Evolutionary conservation across 768 basidiomycete genomes (phyloP).

Genomic region (Dioszegia crocea): DNA sequence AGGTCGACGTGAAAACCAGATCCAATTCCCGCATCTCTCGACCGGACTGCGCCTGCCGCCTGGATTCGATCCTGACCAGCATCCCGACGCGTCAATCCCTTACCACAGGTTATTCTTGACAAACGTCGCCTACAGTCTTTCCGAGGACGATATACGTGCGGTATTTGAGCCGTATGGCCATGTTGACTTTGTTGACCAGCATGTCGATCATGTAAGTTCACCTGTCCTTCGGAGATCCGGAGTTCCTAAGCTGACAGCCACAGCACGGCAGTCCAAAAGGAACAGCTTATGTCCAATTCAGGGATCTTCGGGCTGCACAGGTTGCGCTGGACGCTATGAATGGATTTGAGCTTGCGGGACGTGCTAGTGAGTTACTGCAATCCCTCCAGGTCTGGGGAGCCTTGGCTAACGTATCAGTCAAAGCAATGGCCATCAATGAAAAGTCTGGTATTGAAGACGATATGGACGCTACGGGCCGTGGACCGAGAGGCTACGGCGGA

Average conservation of each 20-base stretch:
- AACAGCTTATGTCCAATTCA: conserved; percentile 97
- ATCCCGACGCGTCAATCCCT: conserved; percentile 40
- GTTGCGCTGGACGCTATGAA: conserved; percentile 99
- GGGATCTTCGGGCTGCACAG: conserved; percentile 84
- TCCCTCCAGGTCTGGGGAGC: neutral
- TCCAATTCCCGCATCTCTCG: conserved; percentile 39
- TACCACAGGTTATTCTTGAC: conserved; percentile 83
- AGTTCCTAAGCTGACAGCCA: neutral
- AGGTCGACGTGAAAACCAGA: conserved; percentile 7
- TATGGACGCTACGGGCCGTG: conserved; percentile 72
- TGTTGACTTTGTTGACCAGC: conserved; percentile 96
- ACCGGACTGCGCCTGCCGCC: conserved; percentile 36
- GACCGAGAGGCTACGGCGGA: conserved; percentile 51
- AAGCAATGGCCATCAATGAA: conserved; percentile 34
- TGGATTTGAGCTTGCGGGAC: conserved; percentile 93
- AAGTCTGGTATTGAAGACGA: conserved; percentile 29
- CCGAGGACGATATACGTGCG: conserved; percentile 95
- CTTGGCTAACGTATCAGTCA: conserved; percentile 20
- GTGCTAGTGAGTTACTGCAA: conserved; percentile 61
- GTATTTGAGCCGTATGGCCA: conserved; percentile 99
- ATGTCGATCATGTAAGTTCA: conserved; percentile 34
- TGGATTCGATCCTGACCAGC: conserved; percentile 72
- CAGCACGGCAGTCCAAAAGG: conserved; percentile 91
- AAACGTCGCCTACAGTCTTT: conserved; percentile 92
- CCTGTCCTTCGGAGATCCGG: neutral